phyloP scores from a whole-genome alignment of 176 grass and related monocot species.

The Raddia guianensis region DNA sequence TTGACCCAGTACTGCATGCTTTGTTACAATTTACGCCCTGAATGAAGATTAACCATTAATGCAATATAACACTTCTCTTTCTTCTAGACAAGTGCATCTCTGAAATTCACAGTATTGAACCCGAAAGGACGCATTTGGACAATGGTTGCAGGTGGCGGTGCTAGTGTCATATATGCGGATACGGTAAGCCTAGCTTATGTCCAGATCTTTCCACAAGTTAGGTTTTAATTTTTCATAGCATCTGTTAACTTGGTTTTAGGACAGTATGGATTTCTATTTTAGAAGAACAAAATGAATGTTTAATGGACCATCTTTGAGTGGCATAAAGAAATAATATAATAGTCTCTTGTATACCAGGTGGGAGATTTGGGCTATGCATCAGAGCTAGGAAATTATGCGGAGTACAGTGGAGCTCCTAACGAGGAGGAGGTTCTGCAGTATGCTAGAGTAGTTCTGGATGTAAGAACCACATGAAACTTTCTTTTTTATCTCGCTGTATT shows the following conservation, averaged over 20 bases:
- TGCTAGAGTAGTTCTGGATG: slow-evolving; percentile 93
- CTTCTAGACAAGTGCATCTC: slow-evolving; percentile 86
- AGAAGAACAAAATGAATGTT: not conserved
- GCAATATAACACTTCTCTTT: slow-evolving; percentile 31
- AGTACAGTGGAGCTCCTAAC: slow-evolving; percentile 96
- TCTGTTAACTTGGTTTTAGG: not conserved
- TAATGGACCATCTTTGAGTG: not conserved
- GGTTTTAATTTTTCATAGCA: not conserved
- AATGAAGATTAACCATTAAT: slow-evolving; percentile 17
- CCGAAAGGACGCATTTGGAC: slow-evolving; percentile 97
- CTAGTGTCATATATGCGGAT: slow-evolving; percentile 96
- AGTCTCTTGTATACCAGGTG: slow-evolving; percentile 58
- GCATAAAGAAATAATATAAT: not conserved
- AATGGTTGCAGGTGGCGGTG: slow-evolving; percentile 97
- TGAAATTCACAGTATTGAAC: slow-evolving; percentile 96
- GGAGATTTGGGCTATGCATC: slow-evolving; percentile 93
- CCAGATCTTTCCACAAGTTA: slow-evolving; percentile 19
- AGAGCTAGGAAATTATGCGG: slow-evolving; percentile 94
- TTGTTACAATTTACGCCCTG: no score
- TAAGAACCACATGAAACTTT: slow-evolving; percentile 32
- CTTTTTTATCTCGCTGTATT: not conserved
- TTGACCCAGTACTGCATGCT: slow-evolving; percentile 8
- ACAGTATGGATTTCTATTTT: not conserved
- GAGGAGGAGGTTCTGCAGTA: slow-evolving; percentile 96
- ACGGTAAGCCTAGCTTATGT: slow-evolving; percentile 58